These are phyloP conservation scores for Euphorbia peplus DNA, from an alignment of 345 rosid genomes.

Conservation along the genomic window DNA sequence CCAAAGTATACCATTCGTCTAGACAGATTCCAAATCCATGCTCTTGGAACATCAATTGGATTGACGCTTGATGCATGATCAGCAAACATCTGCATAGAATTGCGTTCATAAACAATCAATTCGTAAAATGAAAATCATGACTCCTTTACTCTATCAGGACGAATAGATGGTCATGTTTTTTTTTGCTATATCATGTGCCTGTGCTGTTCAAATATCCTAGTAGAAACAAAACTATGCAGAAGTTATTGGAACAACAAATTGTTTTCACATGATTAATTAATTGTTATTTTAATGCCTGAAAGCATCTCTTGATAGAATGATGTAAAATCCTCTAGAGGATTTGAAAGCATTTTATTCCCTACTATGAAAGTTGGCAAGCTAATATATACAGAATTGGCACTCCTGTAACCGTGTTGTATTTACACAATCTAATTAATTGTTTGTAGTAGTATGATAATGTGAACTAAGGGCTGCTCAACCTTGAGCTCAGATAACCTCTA, in stretches of 20 bases:
- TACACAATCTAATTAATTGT: not conserved
- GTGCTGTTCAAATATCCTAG: not conserved
- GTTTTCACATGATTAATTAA: not conserved
- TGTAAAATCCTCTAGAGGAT: not conserved
- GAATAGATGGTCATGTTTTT: not conserved
- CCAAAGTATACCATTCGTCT: slow-evolving; percentile 87
- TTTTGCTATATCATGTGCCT: not conserved
- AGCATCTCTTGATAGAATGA: not conserved
- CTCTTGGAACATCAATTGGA: slow-evolving; percentile 76
- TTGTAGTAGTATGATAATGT: not conserved
- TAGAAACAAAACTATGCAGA: not conserved
- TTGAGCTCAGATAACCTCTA: not conserved
- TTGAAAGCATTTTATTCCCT: not conserved
- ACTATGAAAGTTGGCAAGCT: not conserved
- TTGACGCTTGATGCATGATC: slow-evolving; percentile 80
- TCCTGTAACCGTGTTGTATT: not conserved
- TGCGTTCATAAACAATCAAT: not conserved
- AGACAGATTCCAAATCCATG: slow-evolving; percentile 75
- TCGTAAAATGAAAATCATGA: not conserved
- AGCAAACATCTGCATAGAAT: slow-evolving; percentile 67
- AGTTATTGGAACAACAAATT: not conserved
- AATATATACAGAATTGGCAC: not conserved
- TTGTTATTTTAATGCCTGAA: not conserved
- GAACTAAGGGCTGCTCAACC: not conserved
- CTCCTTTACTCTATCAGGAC: not conserved